phyloP scores from a whole-genome alignment of 495 filamentous ascomycete species.

The Tuber melanosporum region DNA sequence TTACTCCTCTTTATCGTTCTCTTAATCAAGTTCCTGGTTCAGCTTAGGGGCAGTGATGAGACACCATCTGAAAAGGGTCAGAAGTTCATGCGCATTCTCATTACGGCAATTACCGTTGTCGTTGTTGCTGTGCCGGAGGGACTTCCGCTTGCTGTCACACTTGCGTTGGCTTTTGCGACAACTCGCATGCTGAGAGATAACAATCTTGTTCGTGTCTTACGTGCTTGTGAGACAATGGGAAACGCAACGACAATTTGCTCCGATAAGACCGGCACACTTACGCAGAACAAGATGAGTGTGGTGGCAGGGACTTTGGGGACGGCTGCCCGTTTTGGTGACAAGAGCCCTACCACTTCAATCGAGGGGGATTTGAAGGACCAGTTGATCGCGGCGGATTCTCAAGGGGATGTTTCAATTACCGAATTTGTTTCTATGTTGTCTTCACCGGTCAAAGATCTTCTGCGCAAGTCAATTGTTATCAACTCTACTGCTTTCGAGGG shows the following conservation, averaged over 20 bases:
- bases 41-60: slow-evolving; percentile 47
- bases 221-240: slow-evolving; percentile 81
- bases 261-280: slow-evolving; percentile 80
- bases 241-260: slow-evolving; percentile 80
- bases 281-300: slow-evolving; percentile 68
- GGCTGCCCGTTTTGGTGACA: slow-evolving; percentile 54
- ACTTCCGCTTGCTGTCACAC: slow-evolving; percentile 70
- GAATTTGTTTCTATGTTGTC: slow-evolving; percentile 57
- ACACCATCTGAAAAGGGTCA: slow-evolving; percentile 60
- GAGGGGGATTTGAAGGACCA: slow-evolving; percentile 19
- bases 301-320: slow-evolving; percentile 63
- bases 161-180: slow-evolving; percentile 74
- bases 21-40: slow-evolving; percentile 68
- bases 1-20: slow-evolving; percentile 67
- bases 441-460: slow-evolving; percentile 50
- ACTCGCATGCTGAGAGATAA: slow-evolving; percentile 75
- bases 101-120: slow-evolving; percentile 72
- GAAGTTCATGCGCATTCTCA: slow-evolving; percentile 70
- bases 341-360: slow-evolving; percentile 38
- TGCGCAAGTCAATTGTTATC: slow-evolving; percentile 60
- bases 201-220: slow-evolving; percentile 68
- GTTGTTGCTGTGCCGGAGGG: slow-evolving; percentile 83
- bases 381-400: slow-evolving; percentile 12
- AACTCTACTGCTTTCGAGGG: slow-evolving; percentile 73
- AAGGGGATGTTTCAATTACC: slow-evolving; percentile 46